Base-by-base conservation (phyloP, 495 filamentous ascomycete genomes). In the Sabuloglossum arenarium region DNA sequence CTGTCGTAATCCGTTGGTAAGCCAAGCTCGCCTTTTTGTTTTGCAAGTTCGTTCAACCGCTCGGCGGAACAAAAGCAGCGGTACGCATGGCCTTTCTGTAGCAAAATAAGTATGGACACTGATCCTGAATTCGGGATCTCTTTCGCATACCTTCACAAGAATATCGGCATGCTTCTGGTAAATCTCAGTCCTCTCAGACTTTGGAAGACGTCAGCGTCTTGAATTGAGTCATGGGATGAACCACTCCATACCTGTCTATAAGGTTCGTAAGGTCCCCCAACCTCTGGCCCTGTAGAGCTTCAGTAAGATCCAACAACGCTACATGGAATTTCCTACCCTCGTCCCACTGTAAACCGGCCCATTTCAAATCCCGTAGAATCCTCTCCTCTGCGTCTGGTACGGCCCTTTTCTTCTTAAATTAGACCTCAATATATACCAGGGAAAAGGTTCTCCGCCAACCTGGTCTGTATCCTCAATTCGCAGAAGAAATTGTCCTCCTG, bases 401-500 rank as follows among this genome's bases (percentile, higher is more conserved):
- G 14, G 82, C 85, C 60, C 85, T 75, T 79, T 80, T 86, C 84
- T 87, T 65, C 51, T 59, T 23, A 47, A 32, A 60, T 77, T 62
- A 75, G 70, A 65, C 52, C 60, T 27, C 56, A 34, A 47, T 53
- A 34, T 49, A 39, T 5, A 28, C 4, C 49, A 30, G 3, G n/a
- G 2, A 43, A 6, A 31, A 12, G 9, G 31, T 37, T 5, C 21
- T 30, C 31, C 73, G 47, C 63, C 12, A 43, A 94, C 88, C 77
- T 86, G 81, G 70, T 98, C 91, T 34, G 91, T 98, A 64, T 98
- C 91, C 72, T 98, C 91, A 59, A 98, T 79, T 52, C 91, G 79
- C 30, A 98, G 68, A 3, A 98, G 62, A 61, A 98, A 97, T 68
- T 96, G 82, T n/a, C 91, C 91, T 5, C 84, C 84, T 0, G 91